Evolutionary conservation across 1,284 basidiomycete genomes (phyloP).

Genomic region (Athelia psychrophila): DNA sequence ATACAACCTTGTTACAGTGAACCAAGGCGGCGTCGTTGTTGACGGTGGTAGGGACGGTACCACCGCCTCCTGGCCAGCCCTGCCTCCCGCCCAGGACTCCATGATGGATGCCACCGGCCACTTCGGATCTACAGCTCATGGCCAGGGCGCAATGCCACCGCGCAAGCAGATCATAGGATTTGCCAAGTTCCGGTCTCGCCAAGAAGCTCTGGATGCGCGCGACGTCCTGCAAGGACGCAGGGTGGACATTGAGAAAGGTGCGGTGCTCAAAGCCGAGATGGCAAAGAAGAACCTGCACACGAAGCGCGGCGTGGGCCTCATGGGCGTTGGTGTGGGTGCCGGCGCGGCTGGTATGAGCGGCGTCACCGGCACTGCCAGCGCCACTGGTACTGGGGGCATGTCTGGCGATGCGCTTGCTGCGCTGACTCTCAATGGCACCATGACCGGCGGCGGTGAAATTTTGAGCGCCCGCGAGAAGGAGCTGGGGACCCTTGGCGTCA

Average conservation of each 20-base stretch:
- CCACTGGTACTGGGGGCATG: conserved; percentile 8
- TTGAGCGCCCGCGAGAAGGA: conserved; percentile 44
- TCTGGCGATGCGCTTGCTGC: background rate
- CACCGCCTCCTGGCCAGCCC: conserved; percentile 52
- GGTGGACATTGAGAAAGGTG: conserved; percentile 93
- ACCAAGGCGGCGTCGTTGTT: conserved; percentile 74
- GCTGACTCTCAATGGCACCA: conserved; percentile 20
- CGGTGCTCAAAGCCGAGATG: conserved; percentile 97
- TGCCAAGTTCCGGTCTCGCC: conserved; percentile 89
- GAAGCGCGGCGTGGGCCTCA: conserved; percentile 79
- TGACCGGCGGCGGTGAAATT: conserved; percentile 19
- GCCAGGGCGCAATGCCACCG: conserved; percentile 46
- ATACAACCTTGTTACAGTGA: conserved; percentile 75
- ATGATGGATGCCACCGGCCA: conserved; percentile 32
- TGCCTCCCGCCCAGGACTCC: conserved; percentile 21
- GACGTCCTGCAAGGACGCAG: conserved; percentile 89
- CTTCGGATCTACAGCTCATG: conserved; percentile 16
- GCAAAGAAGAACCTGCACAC: conserved; percentile 99
- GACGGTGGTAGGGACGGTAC: conserved; percentile 67
- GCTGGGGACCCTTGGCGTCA: conserved; percentile 41
- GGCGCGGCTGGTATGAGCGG: conserved; percentile 14
- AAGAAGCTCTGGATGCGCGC: conserved; percentile 85
- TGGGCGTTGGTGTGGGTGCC: conserved; percentile 25
- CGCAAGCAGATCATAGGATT: conserved; percentile 98
- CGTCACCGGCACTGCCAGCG: conserved; percentile 15